Evolutionary conservation across 495 filamentous ascomycete species (phyloP), one percentile per base, ranked within the genome.

Genomic region (Aspergillus biplanus): DNA sequence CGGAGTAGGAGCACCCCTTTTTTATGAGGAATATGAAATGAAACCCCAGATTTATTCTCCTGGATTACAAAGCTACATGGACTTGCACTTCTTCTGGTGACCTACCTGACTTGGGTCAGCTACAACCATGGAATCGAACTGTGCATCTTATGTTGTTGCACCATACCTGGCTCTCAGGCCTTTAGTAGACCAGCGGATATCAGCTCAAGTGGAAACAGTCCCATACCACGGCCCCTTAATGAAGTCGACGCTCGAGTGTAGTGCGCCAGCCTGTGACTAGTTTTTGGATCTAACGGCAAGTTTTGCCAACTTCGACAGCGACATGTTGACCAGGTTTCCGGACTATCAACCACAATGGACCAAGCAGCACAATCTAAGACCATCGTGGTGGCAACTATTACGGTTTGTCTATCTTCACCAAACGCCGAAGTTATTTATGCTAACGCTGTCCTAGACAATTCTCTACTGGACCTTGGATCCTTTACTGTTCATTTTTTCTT

Each of bases 391-490:
- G 47, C 54, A 33, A n/a, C 21, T 56, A 9, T 33, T 33, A 55
- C 39, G 59, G 56, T 58, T 58, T 18, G 56, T 55, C 12, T 35
- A 5, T 13, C 27, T 34, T 7, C 27, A 9, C 32, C 11, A 52
- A 6, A 55, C 15, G 33, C n/a, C 13, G 33, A 12, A 11, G 53
- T 32, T 32, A 7, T n/a, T 12, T 8, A 34, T 33, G 57, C 67
- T 69, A 65, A 69, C 56, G 35, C n/a, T 46, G 27, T 21, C 34
- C 32, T 42, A 68, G 54, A 48, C 64, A 32, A 32, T 42, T 49
- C 53, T 52, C 57, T 6, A 31, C 50, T 73, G 74, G 73, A 75
- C 65, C 63, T 61, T 56, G 67, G 71, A 73, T 56, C 63, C 55
- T 62, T 64, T 18, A 18, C 16, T 62, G 44, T 49, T 69, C 44